A percentile compares a stretch with the other conserved stretches of the same genome.
phyloP scores from a whole-genome alignment of 345 rosid genomes.

The Hypericum androsaemum region DNA sequence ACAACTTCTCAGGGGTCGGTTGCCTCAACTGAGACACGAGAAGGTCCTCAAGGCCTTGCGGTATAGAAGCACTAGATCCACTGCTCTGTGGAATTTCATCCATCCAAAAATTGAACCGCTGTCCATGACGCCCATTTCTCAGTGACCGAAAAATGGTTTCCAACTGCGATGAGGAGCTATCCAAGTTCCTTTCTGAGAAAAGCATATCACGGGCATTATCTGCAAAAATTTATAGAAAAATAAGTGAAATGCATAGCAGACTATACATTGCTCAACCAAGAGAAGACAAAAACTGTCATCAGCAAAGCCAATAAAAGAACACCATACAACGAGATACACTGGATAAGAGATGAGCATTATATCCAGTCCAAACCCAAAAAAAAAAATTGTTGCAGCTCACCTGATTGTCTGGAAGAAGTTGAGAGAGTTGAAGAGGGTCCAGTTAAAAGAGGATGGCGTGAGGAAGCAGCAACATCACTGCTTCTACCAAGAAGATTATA shows the following conservation, averaged over 20 bases:
- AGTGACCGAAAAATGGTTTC: slow-evolving; percentile 80
- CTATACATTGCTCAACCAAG: not conserved
- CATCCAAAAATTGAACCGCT: slow-evolving; percentile 82
- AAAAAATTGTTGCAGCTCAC: slow-evolving; percentile 19
- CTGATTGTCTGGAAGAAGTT: slow-evolving; percentile 48
- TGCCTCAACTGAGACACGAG: slow-evolving; percentile 80
- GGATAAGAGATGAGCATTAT: not conserved
- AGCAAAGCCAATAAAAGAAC: not conserved
- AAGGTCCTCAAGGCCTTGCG: slow-evolving; percentile 87
- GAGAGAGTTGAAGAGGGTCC: slow-evolving; percentile 47
- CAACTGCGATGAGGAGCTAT: slow-evolving; percentile 40
- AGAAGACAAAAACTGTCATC: not conserved
- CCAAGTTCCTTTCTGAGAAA: slow-evolving; percentile 45
- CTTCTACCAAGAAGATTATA: slow-evolving; percentile 82
- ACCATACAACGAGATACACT: not conserved
- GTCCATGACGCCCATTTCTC: slow-evolving; percentile 79
- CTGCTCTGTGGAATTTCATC: slow-evolving; percentile 72
- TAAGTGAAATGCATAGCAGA: slow-evolving; percentile 4
- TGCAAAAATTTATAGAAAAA: slow-evolving; percentile 11
- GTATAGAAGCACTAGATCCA: slow-evolving; percentile 71
- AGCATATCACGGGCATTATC: slow-evolving; percentile 41
- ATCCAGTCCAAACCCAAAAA: not conserved
- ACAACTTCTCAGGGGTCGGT: slow-evolving; percentile 50
- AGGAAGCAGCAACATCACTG: slow-evolving; percentile 49
- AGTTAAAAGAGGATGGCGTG: slow-evolving; percentile 77